These are phyloP conservation scores for Leccinum laetum DNA, from an alignment of 1,284 basidiomycete genomes.

Conservation along the genomic window DNA sequence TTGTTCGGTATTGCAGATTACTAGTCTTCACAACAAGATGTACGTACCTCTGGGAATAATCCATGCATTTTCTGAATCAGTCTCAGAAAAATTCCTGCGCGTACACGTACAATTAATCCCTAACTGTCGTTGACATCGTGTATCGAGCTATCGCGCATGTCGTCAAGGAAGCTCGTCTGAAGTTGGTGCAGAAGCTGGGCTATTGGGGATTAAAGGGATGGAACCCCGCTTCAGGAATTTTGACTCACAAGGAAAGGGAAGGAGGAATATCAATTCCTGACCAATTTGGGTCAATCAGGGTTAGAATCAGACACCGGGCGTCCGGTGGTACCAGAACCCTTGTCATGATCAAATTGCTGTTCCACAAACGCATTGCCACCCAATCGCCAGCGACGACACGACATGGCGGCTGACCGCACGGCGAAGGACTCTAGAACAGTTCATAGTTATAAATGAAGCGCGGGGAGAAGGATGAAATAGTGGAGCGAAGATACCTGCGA, in stretches of 20 bases:
- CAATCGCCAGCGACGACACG: neutral
- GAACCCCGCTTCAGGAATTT: conserved; percentile 1
- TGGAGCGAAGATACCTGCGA: neutral
- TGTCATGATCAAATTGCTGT: conserved; percentile 1
- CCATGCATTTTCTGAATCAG: neutral
- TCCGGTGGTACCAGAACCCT: neutral
- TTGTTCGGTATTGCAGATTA: neutral
- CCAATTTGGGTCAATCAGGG: conserved; percentile 10
- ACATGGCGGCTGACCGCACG: neutral
- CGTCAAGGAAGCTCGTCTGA: neutral
- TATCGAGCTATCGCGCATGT: conserved; percentile 7
- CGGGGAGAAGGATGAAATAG: too few species aligned
- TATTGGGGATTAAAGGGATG: conserved; percentile 1
- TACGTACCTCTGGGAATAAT: neutral
- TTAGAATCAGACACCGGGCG: neutral
- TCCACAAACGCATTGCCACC: conserved; percentile 5
- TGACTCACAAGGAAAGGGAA: neutral
- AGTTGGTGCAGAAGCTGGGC: neutral
- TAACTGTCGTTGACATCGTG: neutral
- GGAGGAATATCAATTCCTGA: neutral
- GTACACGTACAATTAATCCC: neutral
- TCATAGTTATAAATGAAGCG: neutral
- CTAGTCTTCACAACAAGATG: neutral
- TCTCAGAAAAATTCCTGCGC: neutral
- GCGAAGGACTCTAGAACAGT: neutral